phyloP scores from a whole-genome alignment of 768 basidiomycete genomes.

The Candolleomyces efflorescens region DNA sequence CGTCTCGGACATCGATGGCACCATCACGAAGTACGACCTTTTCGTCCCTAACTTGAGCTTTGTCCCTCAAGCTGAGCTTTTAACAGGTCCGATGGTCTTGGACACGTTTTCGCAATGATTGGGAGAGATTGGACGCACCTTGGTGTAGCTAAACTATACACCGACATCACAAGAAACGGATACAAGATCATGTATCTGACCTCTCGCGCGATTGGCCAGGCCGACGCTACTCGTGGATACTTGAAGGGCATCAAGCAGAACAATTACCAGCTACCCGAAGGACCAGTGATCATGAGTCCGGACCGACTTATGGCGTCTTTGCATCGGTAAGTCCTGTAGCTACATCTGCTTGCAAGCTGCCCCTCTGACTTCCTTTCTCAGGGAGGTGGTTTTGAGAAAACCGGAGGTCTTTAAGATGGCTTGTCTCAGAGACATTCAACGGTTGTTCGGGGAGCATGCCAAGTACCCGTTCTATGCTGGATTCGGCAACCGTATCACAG shows the following conservation, averaged over 20 bases:
- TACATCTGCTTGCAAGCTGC: background rate
- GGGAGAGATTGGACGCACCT: conserved; percentile 98
- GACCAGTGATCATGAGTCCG: conserved; percentile 98
- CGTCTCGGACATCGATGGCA: conserved; percentile 97
- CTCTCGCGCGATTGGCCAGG: conserved; percentile 95
- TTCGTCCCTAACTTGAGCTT: background rate
- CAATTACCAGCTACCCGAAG: conserved; percentile 94
- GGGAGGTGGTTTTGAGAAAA: conserved; percentile 98
- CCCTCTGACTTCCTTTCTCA: conserved; percentile 23
- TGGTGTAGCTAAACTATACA: conserved; percentile 96
- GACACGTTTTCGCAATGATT: conserved; percentile 96
- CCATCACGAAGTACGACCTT: conserved; percentile 85
- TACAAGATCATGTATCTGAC: conserved; percentile 99
- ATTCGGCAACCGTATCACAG: conserved; percentile 97
- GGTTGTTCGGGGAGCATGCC: conserved; percentile 72
- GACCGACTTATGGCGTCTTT: conserved; percentile 92
- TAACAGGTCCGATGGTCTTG: conserved; percentile 88
- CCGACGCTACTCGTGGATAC: conserved; percentile 94
- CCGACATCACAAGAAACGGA: conserved; percentile 91
- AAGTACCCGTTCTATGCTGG: conserved; percentile 92
- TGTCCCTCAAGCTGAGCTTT: background rate
- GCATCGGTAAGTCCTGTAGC: conserved; percentile 62
- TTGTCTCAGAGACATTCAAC: conserved; percentile 89
- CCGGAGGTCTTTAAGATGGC: conserved; percentile 99
- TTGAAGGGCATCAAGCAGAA: conserved; percentile 93